Evolutionary conservation across 2,329 filamentous ascomycete genomes (phyloP).

Genomic region (Rutstroemia sp.): DNA sequence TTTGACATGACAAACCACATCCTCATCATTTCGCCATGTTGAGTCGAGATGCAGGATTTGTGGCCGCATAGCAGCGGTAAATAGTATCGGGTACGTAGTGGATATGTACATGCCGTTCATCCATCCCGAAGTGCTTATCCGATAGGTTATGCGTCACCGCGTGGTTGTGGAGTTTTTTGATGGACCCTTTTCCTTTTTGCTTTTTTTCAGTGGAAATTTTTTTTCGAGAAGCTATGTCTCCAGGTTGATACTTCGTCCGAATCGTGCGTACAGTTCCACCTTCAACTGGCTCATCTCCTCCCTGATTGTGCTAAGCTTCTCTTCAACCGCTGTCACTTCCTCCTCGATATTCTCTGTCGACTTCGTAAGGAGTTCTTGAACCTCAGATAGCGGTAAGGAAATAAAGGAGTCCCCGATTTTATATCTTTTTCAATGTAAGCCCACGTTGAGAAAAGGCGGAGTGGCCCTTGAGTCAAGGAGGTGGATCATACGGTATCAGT

Average conservation of each 20-base stretch:
- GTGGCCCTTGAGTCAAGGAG: background rate
- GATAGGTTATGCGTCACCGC: background rate
- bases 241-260: slow-evolving; percentile 94
- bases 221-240: slow-evolving; percentile 56
- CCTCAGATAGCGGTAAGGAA: slow-evolving; percentile 73
- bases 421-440: slow-evolving; percentile 54
- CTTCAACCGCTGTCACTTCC: slow-evolving; percentile 69
- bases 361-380: slow-evolving; percentile 72
- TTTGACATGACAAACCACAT: background rate
- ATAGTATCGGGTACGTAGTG: background rate
- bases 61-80: background rate
- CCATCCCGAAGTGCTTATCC: background rate
- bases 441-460: background rate
- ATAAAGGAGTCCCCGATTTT: slow-evolving; percentile 97
- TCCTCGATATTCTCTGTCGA: slow-evolving; percentile 68
- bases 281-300: slow-evolving; percentile 90
- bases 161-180: background rate
- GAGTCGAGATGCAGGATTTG: background rate
- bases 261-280: slow-evolving; percentile 86
- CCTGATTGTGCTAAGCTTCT: slow-evolving; percentile 63
- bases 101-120: background rate
- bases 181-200: background rate
- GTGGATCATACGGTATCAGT: slow-evolving; percentile 63
- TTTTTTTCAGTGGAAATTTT: slow-evolving; percentile 17
- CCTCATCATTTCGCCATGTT: background rate